Conservation (phyloP, 2,329 filamentous ascomycete genomes). For the Rasamsonia emersonii region DNA sequence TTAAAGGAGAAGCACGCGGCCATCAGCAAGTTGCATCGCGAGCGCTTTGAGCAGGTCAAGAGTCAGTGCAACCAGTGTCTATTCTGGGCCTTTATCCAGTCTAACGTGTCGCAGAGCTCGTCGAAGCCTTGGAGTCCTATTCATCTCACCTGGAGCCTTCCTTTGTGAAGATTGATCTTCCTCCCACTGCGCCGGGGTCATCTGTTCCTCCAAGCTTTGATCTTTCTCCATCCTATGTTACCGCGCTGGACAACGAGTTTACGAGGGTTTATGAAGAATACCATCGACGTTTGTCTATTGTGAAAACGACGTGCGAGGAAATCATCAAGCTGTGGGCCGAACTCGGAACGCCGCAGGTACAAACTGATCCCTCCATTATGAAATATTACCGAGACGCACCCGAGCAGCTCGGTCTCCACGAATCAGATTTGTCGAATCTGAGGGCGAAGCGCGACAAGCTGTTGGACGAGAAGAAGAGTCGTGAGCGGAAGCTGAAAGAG, state of each 20-base stretch:
- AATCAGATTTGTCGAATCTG: conserved; percentile 70
- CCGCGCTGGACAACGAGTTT: conserved; percentile 81
- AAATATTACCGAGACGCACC: conserved; percentile 84
- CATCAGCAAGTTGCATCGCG: conserved; percentile 72
- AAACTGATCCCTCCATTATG: conserved; percentile 80
- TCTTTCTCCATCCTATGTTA: conserved; percentile 81
- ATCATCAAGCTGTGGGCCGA: conserved; percentile 95
- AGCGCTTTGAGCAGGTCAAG: conserved; percentile 91
- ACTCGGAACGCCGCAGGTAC: conserved; percentile 84
- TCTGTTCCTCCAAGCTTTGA: conserved; percentile 78
- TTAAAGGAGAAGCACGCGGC: conserved; percentile 81
- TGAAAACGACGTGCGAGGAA: conserved; percentile 67
- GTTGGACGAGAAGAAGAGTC: conserved; percentile 75
- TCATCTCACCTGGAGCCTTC: conserved; percentile 87
- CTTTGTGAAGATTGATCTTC: conserved; percentile 77
- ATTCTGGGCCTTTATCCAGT: background rate
- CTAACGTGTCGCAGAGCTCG: conserved; percentile 60
- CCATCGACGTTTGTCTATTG: conserved; percentile 66
- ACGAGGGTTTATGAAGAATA: conserved; percentile 96
- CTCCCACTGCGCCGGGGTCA: conserved; percentile 69
- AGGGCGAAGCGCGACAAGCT: conserved; percentile 71
- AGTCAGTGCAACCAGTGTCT: conserved; percentile 48
- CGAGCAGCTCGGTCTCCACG: conserved; percentile 86
- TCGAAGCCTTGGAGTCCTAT: conserved; percentile 88
- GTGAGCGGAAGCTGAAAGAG: conserved; percentile 70